Percentiles rank a stretch among this genome's conserved stretches.
phyloP scores from a whole-genome alignment of 805 yeast genomes.

The Monosporozyma solicola region DNA sequence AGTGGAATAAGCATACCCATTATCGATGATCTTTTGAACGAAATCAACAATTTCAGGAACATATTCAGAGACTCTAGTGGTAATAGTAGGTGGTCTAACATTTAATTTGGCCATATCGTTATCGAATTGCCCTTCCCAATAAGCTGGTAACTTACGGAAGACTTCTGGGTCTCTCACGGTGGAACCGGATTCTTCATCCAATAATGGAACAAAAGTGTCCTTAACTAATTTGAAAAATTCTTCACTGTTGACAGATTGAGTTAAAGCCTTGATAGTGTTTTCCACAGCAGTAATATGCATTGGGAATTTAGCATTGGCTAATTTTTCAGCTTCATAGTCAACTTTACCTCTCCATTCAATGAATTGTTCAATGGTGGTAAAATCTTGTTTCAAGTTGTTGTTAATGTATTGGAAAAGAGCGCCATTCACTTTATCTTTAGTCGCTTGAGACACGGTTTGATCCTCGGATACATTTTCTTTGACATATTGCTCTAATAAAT shows the following conservation, averaged over 20 bases:
- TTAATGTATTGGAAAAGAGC: constrained; percentile 43
- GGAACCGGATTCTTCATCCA: constrained; percentile 67
- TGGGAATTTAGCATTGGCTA: constrained; percentile 69
- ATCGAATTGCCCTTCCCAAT: constrained; percentile 81
- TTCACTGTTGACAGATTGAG: constrained; percentile 6
- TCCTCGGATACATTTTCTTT: neutral
- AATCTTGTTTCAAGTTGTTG: constrained; percentile 42
- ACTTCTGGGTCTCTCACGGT: constrained; percentile 76
- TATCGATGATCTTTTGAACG: constrained; percentile 62
- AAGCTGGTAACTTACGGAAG: constrained; percentile 73
- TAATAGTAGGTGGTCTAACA: constrained; percentile 74
- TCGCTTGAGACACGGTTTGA: constrained; percentile 18
- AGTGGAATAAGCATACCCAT: constrained; percentile 80
- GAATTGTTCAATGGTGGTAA: constrained; percentile 33
- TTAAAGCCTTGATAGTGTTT: constrained; percentile 33
- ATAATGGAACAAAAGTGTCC: constrained; percentile 63
- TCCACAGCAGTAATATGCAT: constrained; percentile 73
- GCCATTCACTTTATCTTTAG: constrained; percentile 29
- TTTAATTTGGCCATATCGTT: constrained; percentile 79
- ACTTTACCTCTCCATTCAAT: constrained; percentile 42
- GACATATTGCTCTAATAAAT: constrained; percentile 58
- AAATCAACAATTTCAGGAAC: constrained; percentile 84
- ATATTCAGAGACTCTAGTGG: constrained; percentile 92
- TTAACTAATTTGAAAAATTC: constrained; percentile 42
- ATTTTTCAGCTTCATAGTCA: constrained; percentile 43